These are phyloP conservation scores for Cucurbita argyrosperma DNA, from an alignment of 306 rosid species.

Conservation along the genomic window DNA sequence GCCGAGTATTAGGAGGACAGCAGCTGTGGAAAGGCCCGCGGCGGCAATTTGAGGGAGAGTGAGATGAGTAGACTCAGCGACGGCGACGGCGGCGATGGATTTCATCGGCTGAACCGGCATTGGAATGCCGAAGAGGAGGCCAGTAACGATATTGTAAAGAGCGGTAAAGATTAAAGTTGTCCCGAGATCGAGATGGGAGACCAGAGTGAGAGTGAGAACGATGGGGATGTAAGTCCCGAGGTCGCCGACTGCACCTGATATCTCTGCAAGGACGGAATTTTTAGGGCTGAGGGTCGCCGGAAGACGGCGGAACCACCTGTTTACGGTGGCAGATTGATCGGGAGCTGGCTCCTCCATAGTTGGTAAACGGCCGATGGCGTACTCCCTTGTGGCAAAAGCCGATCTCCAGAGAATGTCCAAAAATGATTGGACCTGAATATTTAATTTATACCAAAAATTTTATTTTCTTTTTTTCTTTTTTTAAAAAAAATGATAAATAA, in stretches of 20 bases:
- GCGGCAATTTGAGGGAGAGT: constrained; percentile 59
- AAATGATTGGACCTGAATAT: background rate
- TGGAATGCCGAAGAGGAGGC: constrained; percentile 65
- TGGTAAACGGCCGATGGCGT: background rate
- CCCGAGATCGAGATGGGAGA: constrained; percentile 45
- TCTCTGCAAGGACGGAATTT: constrained; percentile 32
- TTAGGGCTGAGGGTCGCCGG: constrained; percentile 35
- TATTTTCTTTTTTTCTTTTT: too few species aligned
- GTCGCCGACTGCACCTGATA: constrained; percentile 79
- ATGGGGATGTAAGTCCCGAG: constrained; percentile 76
- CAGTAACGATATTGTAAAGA: constrained; percentile 64
- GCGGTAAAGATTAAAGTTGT: constrained; percentile 61
- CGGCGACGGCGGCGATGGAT: constrained; percentile 80
- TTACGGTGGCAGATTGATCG: background rate
- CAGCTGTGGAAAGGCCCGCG: constrained; percentile 69
- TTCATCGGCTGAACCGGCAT: constrained; percentile 97
- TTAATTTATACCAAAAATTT: too few species aligned
- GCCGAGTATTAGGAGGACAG: constrained; percentile 49
- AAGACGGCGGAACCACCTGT: constrained; percentile 16
- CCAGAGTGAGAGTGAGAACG: constrained; percentile 44
- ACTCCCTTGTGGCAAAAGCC: background rate
- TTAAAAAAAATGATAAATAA: too few species aligned
- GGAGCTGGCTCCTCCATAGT: background rate
- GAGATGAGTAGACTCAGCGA: constrained; percentile 51
- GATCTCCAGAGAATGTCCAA: background rate